Evolutionary conservation across 2,329 filamentous ascomycete genomes (phyloP).

Genomic region (Macrophomina pseudophaseolina): DNA sequence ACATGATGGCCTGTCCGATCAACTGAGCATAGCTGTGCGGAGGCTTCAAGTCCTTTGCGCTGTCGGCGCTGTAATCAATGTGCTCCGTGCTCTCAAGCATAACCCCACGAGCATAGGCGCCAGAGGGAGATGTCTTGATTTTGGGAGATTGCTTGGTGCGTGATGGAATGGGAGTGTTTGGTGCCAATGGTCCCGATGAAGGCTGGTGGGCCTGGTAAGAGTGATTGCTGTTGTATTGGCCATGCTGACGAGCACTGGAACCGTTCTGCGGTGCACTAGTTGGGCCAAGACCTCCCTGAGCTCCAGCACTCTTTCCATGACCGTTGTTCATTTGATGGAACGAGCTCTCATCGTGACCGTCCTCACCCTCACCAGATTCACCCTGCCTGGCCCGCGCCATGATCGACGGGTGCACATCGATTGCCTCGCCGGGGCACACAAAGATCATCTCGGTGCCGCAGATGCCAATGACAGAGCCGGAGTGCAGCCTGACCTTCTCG

Average conservation of each 20-base stretch:
- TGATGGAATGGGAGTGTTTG: conserved; percentile 41
- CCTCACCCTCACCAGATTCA: conserved; percentile 48
- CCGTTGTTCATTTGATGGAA: conserved; percentile 22
- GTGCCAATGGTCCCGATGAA: conserved; percentile 23
- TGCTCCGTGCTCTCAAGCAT: conserved; percentile 60
- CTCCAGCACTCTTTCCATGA: conserved; percentile 17
- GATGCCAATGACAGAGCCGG: conserved; percentile 90
- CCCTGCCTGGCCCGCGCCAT: conserved; percentile 53
- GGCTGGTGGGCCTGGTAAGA: conserved; percentile 18
- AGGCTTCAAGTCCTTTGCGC: conserved; percentile 89
- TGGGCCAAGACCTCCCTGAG: conserved; percentile 31
- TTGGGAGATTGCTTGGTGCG: conserved; percentile 43
- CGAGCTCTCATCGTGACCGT: conserved; percentile 24
- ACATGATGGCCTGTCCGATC: conserved; percentile 94
- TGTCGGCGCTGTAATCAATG: conserved; percentile 80
- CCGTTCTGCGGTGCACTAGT: conserved; percentile 32
- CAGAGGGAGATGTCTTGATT: conserved; percentile 52
- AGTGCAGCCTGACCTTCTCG: conserved; percentile 69
- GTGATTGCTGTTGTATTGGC: conserved; percentile 18
- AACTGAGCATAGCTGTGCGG: conserved; percentile 96
- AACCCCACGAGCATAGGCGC: conserved; percentile 53
- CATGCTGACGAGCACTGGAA: conserved; percentile 25
- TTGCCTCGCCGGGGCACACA: conserved; percentile 79
- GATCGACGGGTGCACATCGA: conserved; percentile 72
- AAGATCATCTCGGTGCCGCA: conserved; percentile 98